Evolutionary conservation across 495 filamentous ascomycete species (phyloP).

Genomic region (Penicillium nucicola): DNA sequence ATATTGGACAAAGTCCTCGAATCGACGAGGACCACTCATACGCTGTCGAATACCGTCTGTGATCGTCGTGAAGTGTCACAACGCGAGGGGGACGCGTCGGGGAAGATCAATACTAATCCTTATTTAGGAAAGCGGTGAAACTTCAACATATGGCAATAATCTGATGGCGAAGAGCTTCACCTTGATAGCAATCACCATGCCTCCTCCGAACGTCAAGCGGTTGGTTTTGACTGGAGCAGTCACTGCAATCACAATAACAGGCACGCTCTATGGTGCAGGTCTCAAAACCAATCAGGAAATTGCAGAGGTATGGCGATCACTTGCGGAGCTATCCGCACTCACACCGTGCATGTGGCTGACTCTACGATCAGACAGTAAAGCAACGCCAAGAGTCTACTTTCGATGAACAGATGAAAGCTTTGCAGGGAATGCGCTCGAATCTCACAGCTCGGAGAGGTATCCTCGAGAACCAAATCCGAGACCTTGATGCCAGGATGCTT

Average conservation of each 20-base stretch:
- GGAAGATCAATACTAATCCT: slow-evolving; percentile 16
- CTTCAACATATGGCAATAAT: slow-evolving; percentile 3
- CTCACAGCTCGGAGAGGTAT: slow-evolving; percentile 48
- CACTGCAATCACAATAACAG: slow-evolving; percentile 47
- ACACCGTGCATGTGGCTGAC: too few species aligned
- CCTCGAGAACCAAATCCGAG: slow-evolving; percentile 55
- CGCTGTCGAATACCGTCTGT: not conserved
- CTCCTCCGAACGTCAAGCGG: slow-evolving; percentile 28
- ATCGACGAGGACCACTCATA: slow-evolving; percentile 2
- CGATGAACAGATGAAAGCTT: slow-evolving; percentile 49
- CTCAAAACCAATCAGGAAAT: slow-evolving; percentile 48
- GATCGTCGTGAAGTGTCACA: slow-evolving; percentile 8
- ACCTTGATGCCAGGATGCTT: slow-evolving; percentile 45
- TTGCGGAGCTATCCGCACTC: not conserved
- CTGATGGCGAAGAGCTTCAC: not conserved
- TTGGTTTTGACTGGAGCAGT: slow-evolving; percentile 47
- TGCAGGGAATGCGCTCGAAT: slow-evolving; percentile 46
- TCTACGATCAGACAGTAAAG: slow-evolving; percentile 28
- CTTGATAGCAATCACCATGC: slow-evolving; percentile 3
- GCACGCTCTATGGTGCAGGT: slow-evolving; percentile 53
- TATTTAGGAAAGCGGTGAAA: slow-evolving; percentile 24
- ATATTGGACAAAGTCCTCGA: slow-evolving; percentile 16
- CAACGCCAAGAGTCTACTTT: slow-evolving; percentile 47
- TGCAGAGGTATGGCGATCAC: slow-evolving; percentile 32
- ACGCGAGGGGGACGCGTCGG: slow-evolving; percentile 23